phyloP scores from a whole-genome alignment of 306 rosid genomes.

The Lathyrus aphaca region DNA sequence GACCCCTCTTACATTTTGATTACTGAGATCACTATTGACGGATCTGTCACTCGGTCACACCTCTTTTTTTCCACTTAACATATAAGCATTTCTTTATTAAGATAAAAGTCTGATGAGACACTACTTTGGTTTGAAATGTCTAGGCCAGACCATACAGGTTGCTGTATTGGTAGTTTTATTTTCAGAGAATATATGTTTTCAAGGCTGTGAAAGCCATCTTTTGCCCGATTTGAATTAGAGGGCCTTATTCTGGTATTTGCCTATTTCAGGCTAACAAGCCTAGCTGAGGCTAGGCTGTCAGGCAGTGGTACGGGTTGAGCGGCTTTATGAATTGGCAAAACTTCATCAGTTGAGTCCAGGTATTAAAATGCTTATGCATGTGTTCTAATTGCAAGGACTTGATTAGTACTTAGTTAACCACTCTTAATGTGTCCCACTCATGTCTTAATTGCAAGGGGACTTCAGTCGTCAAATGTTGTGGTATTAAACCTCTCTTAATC shows the following conservation, averaged over 20 bases:
- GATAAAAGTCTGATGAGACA: not conserved
- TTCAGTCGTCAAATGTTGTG: not conserved
- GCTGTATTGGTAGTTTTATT: not conserved
- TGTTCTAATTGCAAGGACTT: slow-evolving; percentile 13
- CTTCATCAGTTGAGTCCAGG: slow-evolving; percentile 36
- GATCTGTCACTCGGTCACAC: not conserved
- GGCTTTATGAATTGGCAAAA: slow-evolving; percentile 40
- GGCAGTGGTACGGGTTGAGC: slow-evolving; percentile 30
- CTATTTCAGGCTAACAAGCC: slow-evolving; percentile 47
- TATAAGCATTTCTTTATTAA: slow-evolving; percentile 9
- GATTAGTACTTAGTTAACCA: not conserved
- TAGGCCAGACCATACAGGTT: slow-evolving; percentile 2
- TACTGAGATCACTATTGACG: not conserved
- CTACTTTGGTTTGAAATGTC: slow-evolving; percentile 15
- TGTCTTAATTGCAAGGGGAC: slow-evolving; percentile 7
- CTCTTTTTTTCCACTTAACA: not conserved
- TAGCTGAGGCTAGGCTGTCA: slow-evolving; percentile 44
- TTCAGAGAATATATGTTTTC: slow-evolving; percentile 11
- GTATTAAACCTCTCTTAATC: not conserved
- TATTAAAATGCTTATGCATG: slow-evolving; percentile 5
- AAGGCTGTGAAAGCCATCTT: slow-evolving; percentile 30
- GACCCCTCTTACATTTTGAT: not conserved
- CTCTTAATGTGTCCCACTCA: slow-evolving; percentile 9
- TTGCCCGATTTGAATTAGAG: slow-evolving; percentile 21
- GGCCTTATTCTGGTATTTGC: slow-evolving; percentile 45